Conservation (phyloP, 163 green algal genomes). For the Chlamydomonas reinhardtii region DNA sequence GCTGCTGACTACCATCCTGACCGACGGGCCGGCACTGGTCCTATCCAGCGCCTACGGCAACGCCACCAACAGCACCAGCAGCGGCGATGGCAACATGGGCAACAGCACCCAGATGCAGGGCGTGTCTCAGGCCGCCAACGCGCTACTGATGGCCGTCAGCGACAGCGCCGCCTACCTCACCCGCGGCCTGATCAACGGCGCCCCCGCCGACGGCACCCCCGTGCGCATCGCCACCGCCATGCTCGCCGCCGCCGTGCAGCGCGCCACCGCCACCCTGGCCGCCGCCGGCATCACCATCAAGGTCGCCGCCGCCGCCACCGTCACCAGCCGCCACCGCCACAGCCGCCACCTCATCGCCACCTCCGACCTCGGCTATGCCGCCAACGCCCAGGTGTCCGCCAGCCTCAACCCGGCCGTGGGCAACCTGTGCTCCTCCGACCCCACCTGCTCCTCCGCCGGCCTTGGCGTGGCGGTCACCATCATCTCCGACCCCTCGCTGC, state of each 20-base stretch:
- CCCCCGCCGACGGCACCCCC: neutral
- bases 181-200: neutral
- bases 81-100: neutral
- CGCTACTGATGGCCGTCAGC: neutral
- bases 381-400: too few species aligned
- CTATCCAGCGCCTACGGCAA: neutral
- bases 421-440: neutral
- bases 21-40: neutral
- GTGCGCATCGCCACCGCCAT: neutral
- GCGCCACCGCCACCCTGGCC: neutral
- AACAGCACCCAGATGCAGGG: neutral
- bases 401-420: slow-evolving; percentile 9
- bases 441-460: neutral
- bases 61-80: too few species aligned
- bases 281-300: neutral
- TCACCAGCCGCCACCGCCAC: neutral
- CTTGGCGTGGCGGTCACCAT: neutral
- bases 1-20: neutral
- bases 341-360: too few species aligned
- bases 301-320: neutral
- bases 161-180: neutral
- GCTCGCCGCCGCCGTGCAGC: neutral
- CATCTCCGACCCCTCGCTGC: slow-evolving; percentile 3
- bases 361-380: too few species aligned
- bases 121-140: neutral